Evolutionary conservation across 495 filamentous ascomycete species (phyloP).

Genomic region (Amphirosellinia nigrospora): DNA sequence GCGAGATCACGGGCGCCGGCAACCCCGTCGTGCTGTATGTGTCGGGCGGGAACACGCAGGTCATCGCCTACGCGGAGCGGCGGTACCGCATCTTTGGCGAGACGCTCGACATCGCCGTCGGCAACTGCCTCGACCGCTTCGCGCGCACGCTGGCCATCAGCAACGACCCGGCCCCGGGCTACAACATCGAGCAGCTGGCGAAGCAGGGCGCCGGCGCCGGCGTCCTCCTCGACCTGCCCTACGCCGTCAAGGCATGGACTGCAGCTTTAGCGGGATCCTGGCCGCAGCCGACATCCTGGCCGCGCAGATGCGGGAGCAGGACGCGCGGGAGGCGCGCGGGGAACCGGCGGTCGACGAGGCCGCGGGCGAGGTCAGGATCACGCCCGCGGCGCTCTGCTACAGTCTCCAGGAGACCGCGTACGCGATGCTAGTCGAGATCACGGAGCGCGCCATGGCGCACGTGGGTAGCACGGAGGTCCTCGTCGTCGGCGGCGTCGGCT

Average conservation of each 20-base stretch:
- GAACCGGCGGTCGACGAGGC: constrained; percentile 37
- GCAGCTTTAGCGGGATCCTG: constrained; percentile 90
- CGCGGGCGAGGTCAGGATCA: constrained; percentile 51
- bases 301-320: constrained; percentile 58
- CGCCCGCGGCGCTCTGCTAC: constrained; percentile 90
- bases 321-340: constrained; percentile 44
- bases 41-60: constrained; percentile 95
- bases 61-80: constrained; percentile 93
- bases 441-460: constrained; percentile 97
- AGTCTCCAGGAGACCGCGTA: constrained; percentile 93
- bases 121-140: constrained; percentile 96
- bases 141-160: constrained; percentile 86
- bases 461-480: constrained; percentile 89
- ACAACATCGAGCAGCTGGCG: constrained; percentile 97
- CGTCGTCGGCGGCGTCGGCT: constrained; percentile 98
- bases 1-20: constrained; percentile 86
- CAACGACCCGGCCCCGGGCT: constrained; percentile 95
- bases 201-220: constrained; percentile 65
- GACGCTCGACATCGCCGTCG: constrained; percentile 95
- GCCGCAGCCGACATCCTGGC: constrained; percentile 81
- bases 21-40: constrained; percentile 97
- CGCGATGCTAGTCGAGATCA: constrained; percentile 98
- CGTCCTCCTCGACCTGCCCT: constrained; percentile 83
- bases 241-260: constrained; percentile 98
- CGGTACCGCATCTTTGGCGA: constrained; percentile 98